Evolutionary conservation across 306 rosid species (phyloP).

Genomic region (Malus asiatica): DNA sequence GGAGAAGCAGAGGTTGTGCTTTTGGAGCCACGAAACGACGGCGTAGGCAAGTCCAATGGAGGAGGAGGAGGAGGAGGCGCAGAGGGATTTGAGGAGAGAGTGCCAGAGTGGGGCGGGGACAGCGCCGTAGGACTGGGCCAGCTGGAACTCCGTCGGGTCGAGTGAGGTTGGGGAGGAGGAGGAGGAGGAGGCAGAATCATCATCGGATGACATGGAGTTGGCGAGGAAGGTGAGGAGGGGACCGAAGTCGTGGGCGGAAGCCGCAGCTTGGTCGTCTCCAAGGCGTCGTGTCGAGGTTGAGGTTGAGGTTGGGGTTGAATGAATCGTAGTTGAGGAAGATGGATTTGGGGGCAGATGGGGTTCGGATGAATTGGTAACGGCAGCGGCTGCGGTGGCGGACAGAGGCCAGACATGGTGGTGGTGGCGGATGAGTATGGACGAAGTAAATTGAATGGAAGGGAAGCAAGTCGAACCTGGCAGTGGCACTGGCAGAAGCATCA

Average conservation of each 20-base stretch:
- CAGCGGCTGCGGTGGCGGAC: constrained; percentile 4
- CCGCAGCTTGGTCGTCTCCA: constrained; percentile 32
- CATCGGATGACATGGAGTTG: neutral
- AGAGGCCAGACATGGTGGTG: constrained; percentile 24
- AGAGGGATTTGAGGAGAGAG: constrained; percentile 73
- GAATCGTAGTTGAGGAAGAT: neutral
- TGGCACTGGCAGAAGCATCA: constrained; percentile 36
- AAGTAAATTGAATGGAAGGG: constrained; percentile 19
- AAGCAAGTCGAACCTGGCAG: constrained; percentile 25
- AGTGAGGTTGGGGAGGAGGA: constrained; percentile 48
- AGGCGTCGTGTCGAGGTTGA: constrained; percentile 11
- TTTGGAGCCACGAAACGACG: constrained; percentile 82
- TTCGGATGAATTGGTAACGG: constrained; percentile 21
- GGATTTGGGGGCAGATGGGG: constrained; percentile 8
- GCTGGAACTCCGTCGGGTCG: constrained; percentile 59
- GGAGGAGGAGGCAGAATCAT: neutral
- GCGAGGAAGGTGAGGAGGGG: constrained; percentile 70
- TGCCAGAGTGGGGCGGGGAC: constrained; percentile 90
- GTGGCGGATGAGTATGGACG: constrained; percentile 31
- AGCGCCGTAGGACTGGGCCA: constrained; percentile 80
- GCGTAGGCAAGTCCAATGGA: constrained; percentile 52
- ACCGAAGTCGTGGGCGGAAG: constrained; percentile 59
- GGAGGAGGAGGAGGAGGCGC: constrained; percentile 48
- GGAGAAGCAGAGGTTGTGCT: constrained; percentile 85
- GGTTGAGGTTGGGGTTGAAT: neutral